A percentile compares a stretch with the other conserved stretches of the same genome.
Conservation (phyloP, 768 basidiomycete genomes). For the Psilocybe cyanescens region DNA sequence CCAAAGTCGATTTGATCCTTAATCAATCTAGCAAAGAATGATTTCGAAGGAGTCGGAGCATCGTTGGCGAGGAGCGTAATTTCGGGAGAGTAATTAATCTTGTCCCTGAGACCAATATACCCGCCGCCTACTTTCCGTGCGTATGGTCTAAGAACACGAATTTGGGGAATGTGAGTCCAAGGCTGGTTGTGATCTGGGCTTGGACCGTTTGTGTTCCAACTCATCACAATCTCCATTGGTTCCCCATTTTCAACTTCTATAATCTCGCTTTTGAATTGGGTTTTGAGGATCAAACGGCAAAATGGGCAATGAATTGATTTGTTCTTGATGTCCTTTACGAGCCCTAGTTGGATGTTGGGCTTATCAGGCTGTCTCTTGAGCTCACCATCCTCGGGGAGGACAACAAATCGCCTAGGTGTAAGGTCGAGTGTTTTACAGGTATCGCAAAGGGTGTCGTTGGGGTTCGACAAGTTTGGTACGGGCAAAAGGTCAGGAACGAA, state of each 20-base stretch:
- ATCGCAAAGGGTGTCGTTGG: conserved; percentile 4
- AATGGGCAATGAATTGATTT: conserved; percentile 9
- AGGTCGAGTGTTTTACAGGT: conserved; percentile 7
- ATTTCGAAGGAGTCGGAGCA: not conserved
- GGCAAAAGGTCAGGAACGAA: not conserved
- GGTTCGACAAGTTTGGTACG: not conserved
- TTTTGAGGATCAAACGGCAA: conserved; percentile 8
- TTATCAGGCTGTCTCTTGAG: not conserved
- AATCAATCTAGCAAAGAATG: not conserved
- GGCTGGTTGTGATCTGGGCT: not conserved
- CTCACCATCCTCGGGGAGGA: not conserved
- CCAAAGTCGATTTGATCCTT: conserved; percentile 12
- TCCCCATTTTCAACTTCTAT: not conserved
- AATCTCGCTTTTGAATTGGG: not conserved
- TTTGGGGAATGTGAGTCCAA: not conserved
- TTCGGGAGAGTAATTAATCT: conserved; percentile 4
- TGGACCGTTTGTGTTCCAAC: conserved; percentile 5
- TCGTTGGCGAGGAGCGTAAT: conserved; percentile 12
- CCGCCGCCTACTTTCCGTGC: not conserved
- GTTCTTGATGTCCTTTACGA: conserved; percentile 2
- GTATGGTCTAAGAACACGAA: conserved; percentile 1
- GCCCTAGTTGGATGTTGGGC: conserved; percentile 1
- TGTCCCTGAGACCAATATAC: not conserved
- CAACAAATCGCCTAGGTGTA: not conserved
- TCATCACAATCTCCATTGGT: not conserved